Conservation (phyloP, 352 stramenopile genomes). For the Phytophthora citrophthora region DNA sequence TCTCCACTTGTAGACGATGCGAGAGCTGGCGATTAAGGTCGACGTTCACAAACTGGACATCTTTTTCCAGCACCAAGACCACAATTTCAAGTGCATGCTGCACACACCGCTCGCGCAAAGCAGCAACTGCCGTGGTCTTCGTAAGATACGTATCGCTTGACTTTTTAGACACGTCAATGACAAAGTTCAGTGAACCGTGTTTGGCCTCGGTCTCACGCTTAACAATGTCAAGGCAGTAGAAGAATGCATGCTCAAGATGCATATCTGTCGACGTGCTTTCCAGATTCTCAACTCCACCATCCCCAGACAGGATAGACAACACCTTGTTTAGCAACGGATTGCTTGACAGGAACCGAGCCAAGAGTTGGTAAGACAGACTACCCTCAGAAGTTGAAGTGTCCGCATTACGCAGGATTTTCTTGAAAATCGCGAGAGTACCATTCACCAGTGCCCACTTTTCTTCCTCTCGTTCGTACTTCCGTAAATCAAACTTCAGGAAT, state of each 20-base stretch:
- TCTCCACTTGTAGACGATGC: slow-evolving; percentile 74
- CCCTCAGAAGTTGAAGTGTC: slow-evolving; percentile 52
- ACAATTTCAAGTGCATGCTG: slow-evolving; percentile 82
- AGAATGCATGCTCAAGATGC: slow-evolving; percentile 81
- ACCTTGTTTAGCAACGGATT: slow-evolving; percentile 74
- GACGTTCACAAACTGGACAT: slow-evolving; percentile 70
- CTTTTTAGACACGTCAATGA: slow-evolving; percentile 57
- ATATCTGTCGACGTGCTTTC: slow-evolving; percentile 76
- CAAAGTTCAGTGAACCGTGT: slow-evolving; percentile 72
- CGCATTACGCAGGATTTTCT: slow-evolving; percentile 70
- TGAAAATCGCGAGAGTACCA: slow-evolving; percentile 75
- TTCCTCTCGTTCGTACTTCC: slow-evolving; percentile 84
- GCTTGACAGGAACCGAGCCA: slow-evolving; percentile 73
- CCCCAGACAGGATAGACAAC: slow-evolving; percentile 67
- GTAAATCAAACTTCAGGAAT: slow-evolving; percentile 85
- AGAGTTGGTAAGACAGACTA: slow-evolving; percentile 70
- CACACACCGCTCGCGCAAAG: slow-evolving; percentile 71
- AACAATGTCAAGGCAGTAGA: slow-evolving; percentile 82
- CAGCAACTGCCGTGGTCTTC: slow-evolving; percentile 54
- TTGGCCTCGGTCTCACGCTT: slow-evolving; percentile 76
- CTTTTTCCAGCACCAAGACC: slow-evolving; percentile 73
- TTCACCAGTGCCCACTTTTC: slow-evolving; percentile 87
- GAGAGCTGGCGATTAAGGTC: slow-evolving; percentile 62
- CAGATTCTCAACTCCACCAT: slow-evolving; percentile 76
- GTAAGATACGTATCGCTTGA: slow-evolving; percentile 55